A percentile compares a stretch with the other conserved stretches of the same genome.
These are phyloP conservation scores for Pythium brachiatum DNA, from an alignment of 352 stramenopile genomes.

Conservation along the genomic window DNA sequence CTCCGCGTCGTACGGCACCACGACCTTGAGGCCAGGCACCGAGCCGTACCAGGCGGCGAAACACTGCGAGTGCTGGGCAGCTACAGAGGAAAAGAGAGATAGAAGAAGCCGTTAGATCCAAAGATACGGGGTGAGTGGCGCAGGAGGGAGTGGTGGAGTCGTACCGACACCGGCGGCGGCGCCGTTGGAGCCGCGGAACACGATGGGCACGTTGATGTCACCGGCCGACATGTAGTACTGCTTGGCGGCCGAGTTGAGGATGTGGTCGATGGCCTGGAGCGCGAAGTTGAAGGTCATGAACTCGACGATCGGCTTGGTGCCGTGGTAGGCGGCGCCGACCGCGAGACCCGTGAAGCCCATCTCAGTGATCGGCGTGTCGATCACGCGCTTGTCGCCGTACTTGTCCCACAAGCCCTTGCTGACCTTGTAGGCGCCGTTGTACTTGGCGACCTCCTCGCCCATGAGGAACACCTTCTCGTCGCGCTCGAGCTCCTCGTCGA, in stretches of 20 bases:
- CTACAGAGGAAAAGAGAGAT: conserved; percentile 23
- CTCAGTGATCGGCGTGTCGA: conserved; percentile 99
- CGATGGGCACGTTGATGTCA: conserved; percentile 97
- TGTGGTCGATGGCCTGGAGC: conserved; percentile 99
- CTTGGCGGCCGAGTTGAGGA: conserved; percentile 99
- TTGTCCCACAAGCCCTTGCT: conserved; percentile 98
- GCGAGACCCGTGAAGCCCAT: conserved; percentile 94
- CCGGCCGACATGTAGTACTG: conserved; percentile 99
- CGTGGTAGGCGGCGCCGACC: conserved; percentile 95
- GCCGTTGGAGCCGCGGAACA: conserved; percentile 99
- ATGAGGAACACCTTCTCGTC: conserved; percentile 95
- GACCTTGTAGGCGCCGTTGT: conserved; percentile 99
- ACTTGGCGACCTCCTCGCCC: conserved; percentile 99
- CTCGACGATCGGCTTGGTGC: conserved; percentile 97
- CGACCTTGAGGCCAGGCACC: conserved; percentile 98
- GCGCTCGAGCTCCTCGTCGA: conserved; percentile 99
- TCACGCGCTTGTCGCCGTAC: conserved; percentile 98
- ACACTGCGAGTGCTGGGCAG: conserved; percentile 99
- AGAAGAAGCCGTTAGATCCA: conserved; percentile 3
- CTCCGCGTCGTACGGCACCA: conserved; percentile 96
- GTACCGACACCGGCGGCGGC: conserved; percentile 94
- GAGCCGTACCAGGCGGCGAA: conserved; percentile 98
- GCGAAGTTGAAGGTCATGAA: conserved; percentile 99
- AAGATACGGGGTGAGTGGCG: not conserved
- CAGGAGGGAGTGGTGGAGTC: conserved; percentile 24